Conservation (phyloP, 2,329 filamentous ascomycete species). For the Bipolaris oryzae region DNA sequence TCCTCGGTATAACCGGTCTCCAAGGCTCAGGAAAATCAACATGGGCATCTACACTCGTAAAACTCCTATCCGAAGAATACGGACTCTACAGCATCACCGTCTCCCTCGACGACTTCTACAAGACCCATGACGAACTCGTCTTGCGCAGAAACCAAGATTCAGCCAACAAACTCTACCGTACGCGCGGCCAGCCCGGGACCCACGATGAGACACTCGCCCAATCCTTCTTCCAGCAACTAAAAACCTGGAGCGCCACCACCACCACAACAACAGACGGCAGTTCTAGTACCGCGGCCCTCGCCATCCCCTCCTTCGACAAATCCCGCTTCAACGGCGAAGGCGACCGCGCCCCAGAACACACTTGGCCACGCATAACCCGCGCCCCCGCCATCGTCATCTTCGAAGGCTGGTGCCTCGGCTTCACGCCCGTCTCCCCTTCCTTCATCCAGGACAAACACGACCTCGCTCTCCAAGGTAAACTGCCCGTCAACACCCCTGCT, state of each 20-base stretch:
- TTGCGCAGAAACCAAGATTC: slow-evolving; percentile 69
- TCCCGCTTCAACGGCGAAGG: slow-evolving; percentile 76
- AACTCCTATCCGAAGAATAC: slow-evolving; percentile 31
- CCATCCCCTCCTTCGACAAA: slow-evolving; percentile 83
- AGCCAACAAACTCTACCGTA: slow-evolving; percentile 76
- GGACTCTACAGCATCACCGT: slow-evolving; percentile 39
- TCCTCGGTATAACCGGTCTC: slow-evolving; percentile 87
- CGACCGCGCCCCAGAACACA: slow-evolving; percentile 68
- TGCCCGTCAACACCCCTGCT: slow-evolving; percentile 55
- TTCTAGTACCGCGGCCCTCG: no score
- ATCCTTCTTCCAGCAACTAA: slow-evolving; percentile 67
- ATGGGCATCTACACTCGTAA: slow-evolving; percentile 61
- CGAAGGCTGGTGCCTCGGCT: slow-evolving; percentile 92
- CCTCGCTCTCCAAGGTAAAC: slow-evolving; percentile 58
- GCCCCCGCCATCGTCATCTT: slow-evolving; percentile 74
- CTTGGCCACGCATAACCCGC: slow-evolving; percentile 67
- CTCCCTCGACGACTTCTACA: slow-evolving; percentile 82
- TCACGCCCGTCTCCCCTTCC: slow-evolving; percentile 67
- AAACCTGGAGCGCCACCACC: slow-evolving; percentile 51
- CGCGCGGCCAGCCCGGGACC: slow-evolving; percentile 81
- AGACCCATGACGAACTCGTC: slow-evolving; percentile 71
- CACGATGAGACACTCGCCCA: slow-evolving; percentile 74
- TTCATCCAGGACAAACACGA: slow-evolving; percentile 62
- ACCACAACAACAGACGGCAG: slow-evolving; percentile 39
- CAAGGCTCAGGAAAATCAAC: slow-evolving; percentile 95